Evolutionary conservation across 495 filamentous ascomycete genomes (phyloP), one percentile per base, ranked within the genome.

Genomic region (Aspergillus affinis): DNA sequence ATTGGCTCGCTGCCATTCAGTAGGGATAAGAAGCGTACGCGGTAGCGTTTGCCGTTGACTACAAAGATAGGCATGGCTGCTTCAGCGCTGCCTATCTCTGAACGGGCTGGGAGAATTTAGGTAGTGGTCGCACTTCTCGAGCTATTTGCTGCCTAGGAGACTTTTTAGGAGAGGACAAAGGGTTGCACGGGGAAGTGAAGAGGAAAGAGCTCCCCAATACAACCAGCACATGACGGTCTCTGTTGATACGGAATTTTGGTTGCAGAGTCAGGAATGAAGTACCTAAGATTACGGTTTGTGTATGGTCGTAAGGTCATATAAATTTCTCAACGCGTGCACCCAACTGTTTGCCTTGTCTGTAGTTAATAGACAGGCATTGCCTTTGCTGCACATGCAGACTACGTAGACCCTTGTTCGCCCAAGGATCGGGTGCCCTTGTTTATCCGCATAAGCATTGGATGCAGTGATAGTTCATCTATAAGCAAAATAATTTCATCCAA

Each of bases 41-140:
- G 58, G n/a, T 63, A 58, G 29, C 44, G 49, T 32, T 47, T 60
- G 20, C 61, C 61, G 26, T 64, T 48, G 3, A 58, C 30, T 19
- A 64, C 18, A 30, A 67, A 55, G 21, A 57, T 17, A 30, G 65
- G 65, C 65, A 67, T 67, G 18, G 13, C 47, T 41, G 9, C 36
- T 13, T 41, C 13, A 15, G 10, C 15, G 10, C n/a, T n/a, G n/a
- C n/a, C 7, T 6, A 9, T 36, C 12, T 36, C 2, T 17, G 12
- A 41, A 15, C 36, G 2, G 13, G 1, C 36, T 17, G 36, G 36
- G 36, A 2, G 13, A 41, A 41, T 2, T 2, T 26, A 26, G 23
- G 4, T 26, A 26, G 23, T 26, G 23, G 4, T 4, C 4, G 23
- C 23, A 26, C 23, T 26, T 2, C 23, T 26, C 23, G 4, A 26